Evolutionary conservation across 2,329 filamentous ascomycete species (phyloP), one percentile per base, ranked within the genome.

Genomic region (Lithohypha guttulata): DNA sequence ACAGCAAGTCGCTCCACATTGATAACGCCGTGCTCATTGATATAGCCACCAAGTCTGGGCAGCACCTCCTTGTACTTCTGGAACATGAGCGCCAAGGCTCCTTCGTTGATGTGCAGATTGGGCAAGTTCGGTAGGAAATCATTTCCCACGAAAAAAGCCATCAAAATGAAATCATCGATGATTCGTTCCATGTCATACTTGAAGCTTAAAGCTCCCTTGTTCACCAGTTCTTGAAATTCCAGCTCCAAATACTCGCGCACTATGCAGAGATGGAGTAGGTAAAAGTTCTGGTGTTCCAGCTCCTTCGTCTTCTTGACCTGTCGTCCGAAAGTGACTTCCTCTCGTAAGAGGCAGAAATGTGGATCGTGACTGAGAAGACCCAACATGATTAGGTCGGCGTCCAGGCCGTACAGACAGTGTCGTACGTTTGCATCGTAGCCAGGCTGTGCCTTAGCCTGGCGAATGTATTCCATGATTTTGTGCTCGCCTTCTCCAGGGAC

Each of bases 381-480:
- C 63, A 98, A 66, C 93, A 98, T 98, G 68, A 98, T 98, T 48
- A 98, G 68, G 67, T 98, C 91, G 30, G 91, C 91, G 64, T 98
- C 91, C 34, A 98, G 73, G 17, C 93, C 93, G 63, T 98, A 98
- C 47, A 98, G 71, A 62, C 93, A 98, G 63, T 98, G 91, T 42
- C 91, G 84, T 46, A 94, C 77, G 55, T 98, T 96, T 34, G 84
- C 75, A 59, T 94, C 80, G 62, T 98, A 98, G 47, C 80, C 77
- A 2, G 84, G 84, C 61, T 98, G 91, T 34, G 89, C 86, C 69
- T 96, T 96, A 46, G 91, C 84, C 62, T 93, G 84, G 52, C 91
- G 83, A 61, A 98, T 98, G 62, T 98, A 98, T 63, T 98, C 93
- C 91, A 98, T 98, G 63, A 98, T 94, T 68, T 98, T 98, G 69